Base-by-base conservation (phyloP, 352 stramenopile genomes). In the Peronospora destructor region DNA sequence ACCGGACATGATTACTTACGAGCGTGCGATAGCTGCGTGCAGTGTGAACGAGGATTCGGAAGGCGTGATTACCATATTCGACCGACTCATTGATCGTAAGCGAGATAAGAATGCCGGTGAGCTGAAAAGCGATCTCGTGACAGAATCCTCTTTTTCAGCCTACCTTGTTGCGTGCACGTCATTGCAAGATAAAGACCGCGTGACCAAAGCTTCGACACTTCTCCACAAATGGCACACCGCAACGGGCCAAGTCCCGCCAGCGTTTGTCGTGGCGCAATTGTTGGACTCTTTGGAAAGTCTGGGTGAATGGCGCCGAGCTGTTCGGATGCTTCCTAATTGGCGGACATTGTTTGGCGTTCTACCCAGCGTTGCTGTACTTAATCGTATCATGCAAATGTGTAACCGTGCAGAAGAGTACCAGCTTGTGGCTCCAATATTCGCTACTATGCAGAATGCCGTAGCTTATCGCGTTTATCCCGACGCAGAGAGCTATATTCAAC, bases 401-500 rank as follows among this genome's bases (percentile, higher is more conserved):
- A 91, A 91, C 36, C 21, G 25, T 3, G 74, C 65, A n/a, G 59
- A 41, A 29, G 59, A 85, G 56, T 65, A 73, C 44, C 61, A 75
- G 11, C 57, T 68, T 10, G 74, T 70, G 13, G 60, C 76, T 28
- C 75, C 71, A 43, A 86, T 91, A 46, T 91, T 88, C 38, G 39
- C 61, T 32, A 85, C 74, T 1, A 87, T 91, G 74, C 64, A 85
- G 26, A 66, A 73, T 44, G 43, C 71, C 9, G 48, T 53, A 6
- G 63, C 56, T 13, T 82, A 81, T 36, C 71, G 61, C 3, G 54
- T 87, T 7, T 64, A 49, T 38, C 75, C 74, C 12, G 73, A 73
- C 9, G 54, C 61, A 10, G 70, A 73, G 48, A 85, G 73, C 46
- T 89, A 85, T 37, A 73, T 89, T n/a, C 65, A 91, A 69, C 66